These are phyloP conservation scores for Talaromyces sp. DNA, from an alignment of 2,329 filamentous ascomycete species.

Conservation along the genomic window DNA sequence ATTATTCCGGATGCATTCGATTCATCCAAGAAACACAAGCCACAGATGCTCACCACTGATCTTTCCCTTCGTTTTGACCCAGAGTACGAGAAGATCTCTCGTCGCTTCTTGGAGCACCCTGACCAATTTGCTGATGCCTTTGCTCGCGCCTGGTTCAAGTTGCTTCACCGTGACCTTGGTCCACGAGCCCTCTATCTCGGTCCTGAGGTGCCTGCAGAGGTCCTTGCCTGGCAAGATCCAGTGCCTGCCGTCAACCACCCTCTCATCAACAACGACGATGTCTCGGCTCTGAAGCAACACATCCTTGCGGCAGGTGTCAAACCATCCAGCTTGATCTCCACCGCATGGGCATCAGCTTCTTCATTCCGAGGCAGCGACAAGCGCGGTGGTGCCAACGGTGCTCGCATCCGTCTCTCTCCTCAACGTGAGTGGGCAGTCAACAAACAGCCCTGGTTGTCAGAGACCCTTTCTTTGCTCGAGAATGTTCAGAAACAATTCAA, in stretches of 20 bases:
- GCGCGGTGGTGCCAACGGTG: constrained; percentile 77
- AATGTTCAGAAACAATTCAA: constrained; percentile 65
- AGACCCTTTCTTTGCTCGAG: constrained; percentile 62
- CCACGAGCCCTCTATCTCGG: constrained; percentile 68
- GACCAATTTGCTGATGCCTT: constrained; percentile 67
- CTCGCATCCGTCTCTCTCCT: constrained; percentile 69
- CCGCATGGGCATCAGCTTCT: constrained; percentile 67
- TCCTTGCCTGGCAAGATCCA: constrained; percentile 71
- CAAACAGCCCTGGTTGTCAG: constrained; percentile 63
- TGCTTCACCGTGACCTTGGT: constrained; percentile 75
- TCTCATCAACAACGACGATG: constrained; percentile 60
- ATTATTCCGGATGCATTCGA: constrained; percentile 71
- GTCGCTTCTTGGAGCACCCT: constrained; percentile 65
- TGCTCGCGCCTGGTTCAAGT: constrained; percentile 75
- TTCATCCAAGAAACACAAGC: constrained; percentile 65
- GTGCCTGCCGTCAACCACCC: constrained; percentile 58
- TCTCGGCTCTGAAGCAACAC: constrained; percentile 63
- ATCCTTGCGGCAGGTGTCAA: constrained; percentile 62
- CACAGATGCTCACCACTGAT: constrained; percentile 75
- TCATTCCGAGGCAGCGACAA: constrained; percentile 74
- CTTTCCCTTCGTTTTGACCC: constrained; percentile 68
- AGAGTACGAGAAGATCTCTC: constrained; percentile 70
- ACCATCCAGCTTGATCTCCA: constrained; percentile 59
- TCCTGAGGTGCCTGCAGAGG: constrained; percentile 68
- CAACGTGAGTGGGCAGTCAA: constrained; percentile 71